These are phyloP conservation scores for Pseudohalonectria lignicola DNA, from an alignment of 2,329 filamentous ascomycete genomes.

Conservation along the genomic window DNA sequence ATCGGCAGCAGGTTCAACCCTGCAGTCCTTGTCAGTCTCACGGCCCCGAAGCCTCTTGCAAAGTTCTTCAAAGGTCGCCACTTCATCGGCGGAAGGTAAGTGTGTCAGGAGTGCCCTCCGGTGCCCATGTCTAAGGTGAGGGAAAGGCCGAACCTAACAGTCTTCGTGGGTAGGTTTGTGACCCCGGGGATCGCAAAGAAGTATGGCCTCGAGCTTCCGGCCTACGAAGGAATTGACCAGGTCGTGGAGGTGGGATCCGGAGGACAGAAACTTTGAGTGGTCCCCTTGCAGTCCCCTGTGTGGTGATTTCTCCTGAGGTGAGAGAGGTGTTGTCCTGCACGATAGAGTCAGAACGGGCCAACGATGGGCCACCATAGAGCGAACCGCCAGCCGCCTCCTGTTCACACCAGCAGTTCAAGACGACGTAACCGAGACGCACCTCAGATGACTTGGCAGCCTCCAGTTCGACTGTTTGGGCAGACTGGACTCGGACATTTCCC, in stretches of 20 bases:
- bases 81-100: constrained; percentile 77
- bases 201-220: constrained; percentile 73
- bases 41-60: constrained; percentile 84
- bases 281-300: background rate
- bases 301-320: background rate
- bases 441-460: constrained; percentile 45
- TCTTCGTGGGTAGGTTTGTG: constrained; percentile 75
- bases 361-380: too few relatives aligned
- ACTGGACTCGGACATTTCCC: constrained; percentile 47
- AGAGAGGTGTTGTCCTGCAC: background rate
- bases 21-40: constrained; percentile 71
- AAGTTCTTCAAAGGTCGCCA: constrained; percentile 78
- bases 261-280: constrained; percentile 39
- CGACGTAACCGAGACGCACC: too few relatives aligned
- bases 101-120: too few relatives aligned
- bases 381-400: background rate
- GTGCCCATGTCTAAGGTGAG: too few relatives aligned
- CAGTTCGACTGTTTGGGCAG: constrained; percentile 46
- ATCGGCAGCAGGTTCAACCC: constrained; percentile 75
- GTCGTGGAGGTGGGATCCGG: constrained; percentile 60
- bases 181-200: constrained; percentile 67
- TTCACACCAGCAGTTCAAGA: background rate
- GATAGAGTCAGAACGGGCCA: too few relatives aligned
- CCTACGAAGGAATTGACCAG: constrained; percentile 81
- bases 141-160: too few relatives aligned